Conservation (phyloP, 2,329 filamentous ascomycete species). For the Chaetothyriales sp. region DNA sequence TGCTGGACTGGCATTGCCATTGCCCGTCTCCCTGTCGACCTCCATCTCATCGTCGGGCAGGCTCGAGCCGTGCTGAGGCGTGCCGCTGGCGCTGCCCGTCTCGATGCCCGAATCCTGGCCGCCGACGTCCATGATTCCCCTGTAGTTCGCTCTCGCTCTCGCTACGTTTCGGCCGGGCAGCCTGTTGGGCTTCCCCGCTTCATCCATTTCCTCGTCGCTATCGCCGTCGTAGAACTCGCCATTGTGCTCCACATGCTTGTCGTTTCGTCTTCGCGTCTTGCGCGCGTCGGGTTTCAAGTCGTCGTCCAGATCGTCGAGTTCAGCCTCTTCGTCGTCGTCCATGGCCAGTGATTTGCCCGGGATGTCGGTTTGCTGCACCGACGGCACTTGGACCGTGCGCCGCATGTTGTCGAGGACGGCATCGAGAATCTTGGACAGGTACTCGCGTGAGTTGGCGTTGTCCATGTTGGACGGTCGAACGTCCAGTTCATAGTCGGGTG, state of each 20-base stretch:
- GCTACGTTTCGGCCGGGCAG: slow-evolving; percentile 73
- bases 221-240: slow-evolving; percentile 81
- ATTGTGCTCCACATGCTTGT: slow-evolving; percentile 60
- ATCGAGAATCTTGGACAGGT: slow-evolving; percentile 52
- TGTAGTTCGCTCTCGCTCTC: slow-evolving; percentile 48
- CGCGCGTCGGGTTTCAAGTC: slow-evolving; percentile 76
- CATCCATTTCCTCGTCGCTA: slow-evolving; percentile 58
- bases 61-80: slow-evolving; percentile 31
- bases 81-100: slow-evolving; percentile 34
- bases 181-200: slow-evolving; percentile 64
- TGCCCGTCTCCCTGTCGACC: slow-evolving; percentile 13
- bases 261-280: slow-evolving; percentile 68
- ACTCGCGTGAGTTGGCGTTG: slow-evolving; percentile 55
- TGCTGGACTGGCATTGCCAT: slow-evolving; percentile 7
- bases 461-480: slow-evolving; percentile 60
- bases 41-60: slow-evolving; percentile 33
- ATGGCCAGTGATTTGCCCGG: slow-evolving; percentile 44
- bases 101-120: slow-evolving; percentile 41
- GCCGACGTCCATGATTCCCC: slow-evolving; percentile 45
- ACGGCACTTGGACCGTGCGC: slow-evolving; percentile 48
- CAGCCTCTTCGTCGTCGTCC: slow-evolving; percentile 52
- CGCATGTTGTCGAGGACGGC: slow-evolving; percentile 55
- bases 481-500: slow-evolving; percentile 55
- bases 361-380: slow-evolving; percentile 51
- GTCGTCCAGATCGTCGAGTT: slow-evolving; percentile 59